Percentiles rank a stretch among this genome's conserved stretches.
These are phyloP conservation scores for Vigna unguiculata DNA, from an alignment of 306 rosid species.

Conservation along the genomic window DNA sequence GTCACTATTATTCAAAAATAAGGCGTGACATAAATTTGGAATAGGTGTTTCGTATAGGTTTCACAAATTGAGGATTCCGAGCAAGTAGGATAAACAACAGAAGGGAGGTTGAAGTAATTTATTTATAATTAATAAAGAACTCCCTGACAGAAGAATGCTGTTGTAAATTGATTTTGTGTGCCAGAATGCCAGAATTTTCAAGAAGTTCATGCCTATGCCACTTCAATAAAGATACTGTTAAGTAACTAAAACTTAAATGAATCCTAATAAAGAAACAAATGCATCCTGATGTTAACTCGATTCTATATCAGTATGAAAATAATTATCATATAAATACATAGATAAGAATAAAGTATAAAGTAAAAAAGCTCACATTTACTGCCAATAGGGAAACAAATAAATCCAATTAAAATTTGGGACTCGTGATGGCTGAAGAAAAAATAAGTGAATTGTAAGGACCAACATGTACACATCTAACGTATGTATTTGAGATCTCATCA, in stretches of 20 bases:
- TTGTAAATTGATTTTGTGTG: slow-evolving; percentile 14
- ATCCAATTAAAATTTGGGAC: slow-evolving; percentile 33
- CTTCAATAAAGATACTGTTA: slow-evolving; percentile 17
- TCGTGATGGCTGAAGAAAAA: slow-evolving; percentile 14
- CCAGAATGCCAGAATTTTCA: slow-evolving; percentile 33
- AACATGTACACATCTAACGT: slow-evolving; percentile 71
- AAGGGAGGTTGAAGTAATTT: neutral
- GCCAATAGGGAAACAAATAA: slow-evolving; percentile 16
- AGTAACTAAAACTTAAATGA: no score
- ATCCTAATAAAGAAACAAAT: no score
- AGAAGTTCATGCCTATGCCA: slow-evolving; percentile 20
- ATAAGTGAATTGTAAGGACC: slow-evolving; percentile 38
- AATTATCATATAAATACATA: slow-evolving; percentile 15
- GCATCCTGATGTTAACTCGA: no score
- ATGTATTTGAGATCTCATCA: slow-evolving; percentile 86
- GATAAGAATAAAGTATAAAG: slow-evolving; percentile 10
- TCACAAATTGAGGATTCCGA: neutral
- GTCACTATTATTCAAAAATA: neutral
- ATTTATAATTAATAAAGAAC: neutral
- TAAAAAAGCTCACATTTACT: neutral
- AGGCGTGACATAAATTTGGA: neutral
- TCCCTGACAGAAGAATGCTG: neutral
- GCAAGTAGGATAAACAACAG: neutral
- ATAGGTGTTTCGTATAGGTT: neutral
- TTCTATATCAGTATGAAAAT: neutral